Base-by-base conservation (phyloP, 148 eudicot genomes). In the Fagopyrum homotropicum region DNA sequence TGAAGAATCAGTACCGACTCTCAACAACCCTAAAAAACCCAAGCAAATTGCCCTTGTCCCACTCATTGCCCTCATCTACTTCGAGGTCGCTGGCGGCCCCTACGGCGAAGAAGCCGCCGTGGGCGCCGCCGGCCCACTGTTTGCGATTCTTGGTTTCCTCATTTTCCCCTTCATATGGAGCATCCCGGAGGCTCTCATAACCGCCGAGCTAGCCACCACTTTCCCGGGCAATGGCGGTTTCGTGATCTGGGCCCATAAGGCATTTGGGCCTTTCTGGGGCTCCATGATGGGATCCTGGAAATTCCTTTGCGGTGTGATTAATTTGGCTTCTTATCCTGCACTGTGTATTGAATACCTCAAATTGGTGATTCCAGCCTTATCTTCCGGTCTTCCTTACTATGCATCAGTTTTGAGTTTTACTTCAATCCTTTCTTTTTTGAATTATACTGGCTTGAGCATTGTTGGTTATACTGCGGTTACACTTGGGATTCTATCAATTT, bases 181-280 rank as follows among this genome's bases (percentile, higher is more conserved):
- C 66, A 77, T 83, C 9, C 85, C 83, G 8, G 85, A 83, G 44
- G 85, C 83, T 54, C 81, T 83, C 3, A 29, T 83, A 77, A 83
- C 86, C 17, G 86, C 86, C n/a, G 86, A 83, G 71, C 86, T 83
- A 9, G 81, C 86, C 73, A 83, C 86, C 69, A 50, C 85, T 14
- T 83, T 77, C 72, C 85, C 83, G 6, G 85, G 83, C 52, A 78
- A 83, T 7, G 86, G 86, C 10, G 86, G 86, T 0, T 83, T 83
- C 46, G 83, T 83, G 12, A 80, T 83, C 49, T 83, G 85, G 85
- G 83, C 85, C 8, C 79, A 83, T 47, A 56, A 35, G 7, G 86
- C 83, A 1, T 83, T 83, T 46, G 83, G 81, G 2, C 86, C 86
- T 40, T 83, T 83, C 43, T 80, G 83, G 81, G 86, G 86, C 9